Evolutionary conservation across 176 grass and related monocot species (phyloP).

Genomic region (Poa pratensis): DNA sequence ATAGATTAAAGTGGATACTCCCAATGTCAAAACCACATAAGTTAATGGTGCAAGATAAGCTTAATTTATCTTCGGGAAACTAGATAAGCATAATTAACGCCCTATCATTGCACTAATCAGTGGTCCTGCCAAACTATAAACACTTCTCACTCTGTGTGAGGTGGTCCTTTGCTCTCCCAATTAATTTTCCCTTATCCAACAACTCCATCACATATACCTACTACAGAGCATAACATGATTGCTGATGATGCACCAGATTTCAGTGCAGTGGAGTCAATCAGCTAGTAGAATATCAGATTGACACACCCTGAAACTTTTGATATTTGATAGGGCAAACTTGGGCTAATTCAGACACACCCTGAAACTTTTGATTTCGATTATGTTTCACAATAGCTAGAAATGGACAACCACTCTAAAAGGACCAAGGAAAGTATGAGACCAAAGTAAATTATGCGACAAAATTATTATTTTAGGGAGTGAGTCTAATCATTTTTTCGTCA

Average conservation of each 20-base stretch:
- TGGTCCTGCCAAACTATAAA: conserved; percentile 49
- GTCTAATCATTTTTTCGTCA: too few species aligned
- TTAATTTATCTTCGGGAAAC: neutral
- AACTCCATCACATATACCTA: conserved; percentile 43
- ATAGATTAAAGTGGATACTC: conserved; percentile 50
- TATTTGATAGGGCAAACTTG: too few species aligned
- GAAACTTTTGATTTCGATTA: too few species aligned
- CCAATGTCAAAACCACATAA: conserved; percentile 31
- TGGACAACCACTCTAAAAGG: too few species aligned
- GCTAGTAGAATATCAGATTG: conserved; percentile 35
- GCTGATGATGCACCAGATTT: conserved; percentile 38
- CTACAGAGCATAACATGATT: conserved; percentile 31
- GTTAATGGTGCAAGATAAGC: conserved; percentile 49
- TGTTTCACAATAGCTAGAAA: too few species aligned
- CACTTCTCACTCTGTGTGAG: conserved; percentile 41
- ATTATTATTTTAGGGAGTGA: too few species aligned
- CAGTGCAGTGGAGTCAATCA: conserved; percentile 42
- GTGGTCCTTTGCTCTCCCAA: conserved; percentile 44
- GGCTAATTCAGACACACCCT: too few species aligned
- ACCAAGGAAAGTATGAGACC: too few species aligned
- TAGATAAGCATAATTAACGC: conserved; percentile 31
- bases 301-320: too few species aligned
- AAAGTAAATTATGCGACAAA: too few species aligned
- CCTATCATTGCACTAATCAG: conserved; percentile 46
- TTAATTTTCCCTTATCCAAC: conserved; percentile 42